Base-by-base conservation (phyloP, 345 rosid genomes). In the Hibiscus tridactylites region DNA sequence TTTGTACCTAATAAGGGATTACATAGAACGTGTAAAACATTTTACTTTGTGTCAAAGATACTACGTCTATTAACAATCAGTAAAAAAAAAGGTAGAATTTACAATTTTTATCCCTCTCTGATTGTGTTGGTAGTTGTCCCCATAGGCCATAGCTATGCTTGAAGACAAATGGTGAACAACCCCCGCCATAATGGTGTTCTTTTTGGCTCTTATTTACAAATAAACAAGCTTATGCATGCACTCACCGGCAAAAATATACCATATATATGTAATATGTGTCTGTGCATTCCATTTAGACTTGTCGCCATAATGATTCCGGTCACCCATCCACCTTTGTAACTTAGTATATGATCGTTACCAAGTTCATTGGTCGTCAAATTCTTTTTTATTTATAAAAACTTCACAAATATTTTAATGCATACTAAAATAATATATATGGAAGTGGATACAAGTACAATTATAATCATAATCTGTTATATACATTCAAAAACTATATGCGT, bases 131-230 rank as follows among this genome's bases (percentile, higher is more conserved):
- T 59, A 3, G 24, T 1, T 62, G 66, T 33, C 24, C 21, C 39
- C 8, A 31, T 21, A 4, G 21, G 7, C 68, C 21, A 0, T 16
- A 28, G 7, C 57, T 16, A 15, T 28, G 58, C 58, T 67, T 67
- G 15, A 67, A 67, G 58, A 58, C 71, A 67, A 67, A 67, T 49
- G 26, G 71, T 28, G 57, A 67, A 7, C 71, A 6, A 49, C 26
- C 39, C 70, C 24, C 42, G 24, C 58, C 58, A 49, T 49, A 9
- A 28, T 28, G 42, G 24, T 67, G 58, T 35, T 53, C 16, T 67
- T 44, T 49, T 49, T 67, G 58, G 58, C 42, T 28, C 42, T n/a
- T 8, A 49, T 49, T 16, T 28, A 13, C 10, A 46, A 42, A 11
- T 5, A 66, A 24, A n/a, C 56, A 66, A 66, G 5, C 35, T 4